Evolutionary conservation across 768 basidiomycete genomes (phyloP).

Genomic region (Naganishia onofrii): DNA sequence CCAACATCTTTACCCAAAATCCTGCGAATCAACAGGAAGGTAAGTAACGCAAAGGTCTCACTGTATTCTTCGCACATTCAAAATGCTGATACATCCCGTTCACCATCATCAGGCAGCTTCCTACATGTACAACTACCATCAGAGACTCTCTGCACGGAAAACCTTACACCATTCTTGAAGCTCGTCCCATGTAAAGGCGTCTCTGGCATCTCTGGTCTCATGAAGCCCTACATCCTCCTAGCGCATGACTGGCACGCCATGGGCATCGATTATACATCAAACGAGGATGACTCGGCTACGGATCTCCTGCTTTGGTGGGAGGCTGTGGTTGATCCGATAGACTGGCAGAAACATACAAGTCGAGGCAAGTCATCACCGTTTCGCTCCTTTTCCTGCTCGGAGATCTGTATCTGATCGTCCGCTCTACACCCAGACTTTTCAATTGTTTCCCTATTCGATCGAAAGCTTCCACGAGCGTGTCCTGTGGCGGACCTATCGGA

Average conservation of each 20-base stretch:
- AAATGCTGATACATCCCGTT: conserved; percentile 43
- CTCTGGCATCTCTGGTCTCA: conserved; percentile 63
- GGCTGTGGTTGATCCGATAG: conserved; percentile 72
- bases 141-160: conserved; percentile 94
- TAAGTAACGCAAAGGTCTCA: conserved; percentile 50
- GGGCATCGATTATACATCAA: conserved; percentile 65
- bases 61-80: neutral
- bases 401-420: neutral
- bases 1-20: conserved; percentile 56
- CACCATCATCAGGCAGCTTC: conserved; percentile 43
- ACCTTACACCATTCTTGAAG: conserved; percentile 91
- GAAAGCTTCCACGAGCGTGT: conserved; percentile 39
- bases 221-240: conserved; percentile 77
- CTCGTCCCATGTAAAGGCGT: conserved; percentile 86
- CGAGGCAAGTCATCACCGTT: neutral
- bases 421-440: conserved; percentile 33
- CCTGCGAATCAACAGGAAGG: conserved; percentile 58
- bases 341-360: conserved; percentile 48
- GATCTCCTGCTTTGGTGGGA: conserved; percentile 62
- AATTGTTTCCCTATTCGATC: conserved; percentile 39
- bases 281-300: conserved; percentile 50
- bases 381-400: too few species aligned
- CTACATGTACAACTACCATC: conserved; percentile 75
- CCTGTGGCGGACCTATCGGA: conserved; percentile 38
- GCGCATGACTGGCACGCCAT: conserved; percentile 91